These are phyloP conservation scores for Boletus fagicola DNA, from an alignment of 768 basidiomycete species.

Conservation along the genomic window DNA sequence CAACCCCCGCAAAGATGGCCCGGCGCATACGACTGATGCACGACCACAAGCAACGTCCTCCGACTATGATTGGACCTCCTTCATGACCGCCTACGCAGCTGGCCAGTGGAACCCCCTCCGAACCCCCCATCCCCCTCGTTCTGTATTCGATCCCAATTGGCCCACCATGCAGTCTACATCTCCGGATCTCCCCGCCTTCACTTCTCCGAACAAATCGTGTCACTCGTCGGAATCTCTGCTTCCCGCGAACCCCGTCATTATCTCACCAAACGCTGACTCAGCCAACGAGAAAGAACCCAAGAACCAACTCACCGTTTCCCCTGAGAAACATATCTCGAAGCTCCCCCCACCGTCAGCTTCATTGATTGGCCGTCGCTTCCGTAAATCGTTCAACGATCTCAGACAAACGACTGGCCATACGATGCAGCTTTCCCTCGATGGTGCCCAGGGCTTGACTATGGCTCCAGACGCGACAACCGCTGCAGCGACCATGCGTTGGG, in stretches of 20 bases:
- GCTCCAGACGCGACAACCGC: conserved; percentile 59
- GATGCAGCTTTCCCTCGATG: conserved; percentile 30
- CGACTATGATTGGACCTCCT: conserved; percentile 69
- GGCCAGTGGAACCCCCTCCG: conserved; percentile 80
- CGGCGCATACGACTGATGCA: conserved; percentile 10
- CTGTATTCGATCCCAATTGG: conserved; percentile 26
- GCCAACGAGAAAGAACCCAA: conserved; percentile 20
- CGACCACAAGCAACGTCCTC: conserved; percentile 22
- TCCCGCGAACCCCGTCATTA: conserved; percentile 7
- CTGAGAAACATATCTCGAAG: conserved; percentile 29
- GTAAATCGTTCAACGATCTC: conserved; percentile 47
- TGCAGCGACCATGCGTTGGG: conserved; percentile 83
- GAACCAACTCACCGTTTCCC: conserved; percentile 20
- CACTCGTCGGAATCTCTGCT: conserved; percentile 14
- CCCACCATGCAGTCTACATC: conserved; percentile 7
- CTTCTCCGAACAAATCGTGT: conserved; percentile 8
- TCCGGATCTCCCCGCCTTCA: conserved; percentile 6
- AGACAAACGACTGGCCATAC: conserved; percentile 31
- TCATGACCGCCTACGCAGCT: conserved; percentile 70
- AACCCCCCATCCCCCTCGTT: conserved; percentile 58
- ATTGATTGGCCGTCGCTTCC: conserved; percentile 40
- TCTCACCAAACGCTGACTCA: conserved; percentile 12
- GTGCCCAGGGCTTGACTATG: conserved; percentile 29
- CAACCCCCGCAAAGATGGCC: conserved; percentile 14
- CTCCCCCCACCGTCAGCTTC: conserved; percentile 26